Conservation (phyloP, 179 eudicot genomes). For the Dionaea muscipula region DNA sequence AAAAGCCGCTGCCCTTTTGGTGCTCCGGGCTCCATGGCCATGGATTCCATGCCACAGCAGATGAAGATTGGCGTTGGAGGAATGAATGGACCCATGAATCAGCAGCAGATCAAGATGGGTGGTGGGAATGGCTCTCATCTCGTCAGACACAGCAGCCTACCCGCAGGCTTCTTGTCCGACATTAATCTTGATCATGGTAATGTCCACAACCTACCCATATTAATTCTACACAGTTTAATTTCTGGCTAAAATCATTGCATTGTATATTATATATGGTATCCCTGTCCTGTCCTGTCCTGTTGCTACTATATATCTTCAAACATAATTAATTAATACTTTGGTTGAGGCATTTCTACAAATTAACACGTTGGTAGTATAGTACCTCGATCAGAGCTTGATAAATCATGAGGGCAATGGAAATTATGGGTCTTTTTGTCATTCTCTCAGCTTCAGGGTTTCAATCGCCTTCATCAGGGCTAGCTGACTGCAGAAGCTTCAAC, state of each 20-base stretch:
- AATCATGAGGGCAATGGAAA: too few species aligned
- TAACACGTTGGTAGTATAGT: neutral
- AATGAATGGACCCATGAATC: too few species aligned
- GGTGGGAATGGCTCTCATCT: constrained; percentile 20
- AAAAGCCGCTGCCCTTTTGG: too few species aligned
- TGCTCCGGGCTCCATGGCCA: constrained; percentile 8
- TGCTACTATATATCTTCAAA: neutral
- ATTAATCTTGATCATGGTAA: constrained; percentile 25
- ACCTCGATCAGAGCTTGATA: too few species aligned
- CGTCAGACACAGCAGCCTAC: constrained; percentile 38
- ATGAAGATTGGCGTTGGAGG: too few species aligned
- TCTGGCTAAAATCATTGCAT: too few species aligned
- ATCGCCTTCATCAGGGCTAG: constrained; percentile 12
- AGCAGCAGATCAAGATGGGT: constrained; percentile 18
- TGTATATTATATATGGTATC: too few species aligned
- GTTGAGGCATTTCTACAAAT: neutral
- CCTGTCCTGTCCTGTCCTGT: neutral
- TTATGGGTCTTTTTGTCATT: too few species aligned
- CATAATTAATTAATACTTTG: neutral
- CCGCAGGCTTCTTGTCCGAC: constrained; percentile 34
- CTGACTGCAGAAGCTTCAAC: constrained; percentile 18
- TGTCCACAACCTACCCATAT: neutral
- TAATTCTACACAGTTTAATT: too few species aligned
- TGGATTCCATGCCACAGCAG: constrained; percentile 13
- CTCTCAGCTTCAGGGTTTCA: constrained; percentile 22